These are phyloP conservation scores for Parachaetomium inaequale DNA, from an alignment of 495 filamentous ascomycete species.

Conservation along the genomic window DNA sequence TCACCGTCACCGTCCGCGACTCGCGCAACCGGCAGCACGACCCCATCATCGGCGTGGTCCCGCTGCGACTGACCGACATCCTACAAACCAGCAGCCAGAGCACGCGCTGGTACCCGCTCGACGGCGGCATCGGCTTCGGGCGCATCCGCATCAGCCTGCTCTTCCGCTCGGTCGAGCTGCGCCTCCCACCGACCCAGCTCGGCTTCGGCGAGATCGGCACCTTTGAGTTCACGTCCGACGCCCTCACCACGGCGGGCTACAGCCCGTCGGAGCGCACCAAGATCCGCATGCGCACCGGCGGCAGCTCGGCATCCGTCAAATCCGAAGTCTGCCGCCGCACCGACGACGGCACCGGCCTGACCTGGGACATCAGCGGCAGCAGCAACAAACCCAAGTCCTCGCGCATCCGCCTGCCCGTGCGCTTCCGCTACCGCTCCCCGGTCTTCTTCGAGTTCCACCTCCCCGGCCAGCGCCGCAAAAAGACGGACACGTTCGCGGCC, in stretches of 20 bases:
- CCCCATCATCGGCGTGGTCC: constrained; percentile 87
- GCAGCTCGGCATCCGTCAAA: constrained; percentile 68
- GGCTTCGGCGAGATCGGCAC: constrained; percentile 89
- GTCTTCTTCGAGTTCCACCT: constrained; percentile 82
- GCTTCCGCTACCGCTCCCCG: constrained; percentile 82
- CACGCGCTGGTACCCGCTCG: constrained; percentile 57
- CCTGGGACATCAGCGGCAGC: constrained; percentile 63
- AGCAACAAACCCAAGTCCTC: constrained; percentile 50
- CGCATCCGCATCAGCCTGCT: constrained; percentile 85
- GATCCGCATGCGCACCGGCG: constrained; percentile 78
- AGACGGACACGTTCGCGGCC: constrained; percentile 66
- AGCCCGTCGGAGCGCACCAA: constrained; percentile 64
- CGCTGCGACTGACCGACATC: constrained; percentile 80
- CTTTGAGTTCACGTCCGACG: constrained; percentile 74
- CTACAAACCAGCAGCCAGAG: constrained; percentile 82
- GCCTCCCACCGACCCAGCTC: constrained; percentile 73
- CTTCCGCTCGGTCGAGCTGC: constrained; percentile 80
- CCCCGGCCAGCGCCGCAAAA: constrained; percentile 58
- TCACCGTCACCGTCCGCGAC: constrained; percentile 85
- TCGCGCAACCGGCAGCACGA: constrained; percentile 87
- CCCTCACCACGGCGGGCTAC: constrained; percentile 57
- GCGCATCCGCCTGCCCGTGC: constrained; percentile 64
- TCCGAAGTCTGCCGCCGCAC: constrained; percentile 53
- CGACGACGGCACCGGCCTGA: constrained; percentile 57
- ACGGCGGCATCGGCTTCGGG: constrained; percentile 70